phyloP scores from a whole-genome alignment of 495 filamentous ascomycete species.

The Evernia prunastri region DNA sequence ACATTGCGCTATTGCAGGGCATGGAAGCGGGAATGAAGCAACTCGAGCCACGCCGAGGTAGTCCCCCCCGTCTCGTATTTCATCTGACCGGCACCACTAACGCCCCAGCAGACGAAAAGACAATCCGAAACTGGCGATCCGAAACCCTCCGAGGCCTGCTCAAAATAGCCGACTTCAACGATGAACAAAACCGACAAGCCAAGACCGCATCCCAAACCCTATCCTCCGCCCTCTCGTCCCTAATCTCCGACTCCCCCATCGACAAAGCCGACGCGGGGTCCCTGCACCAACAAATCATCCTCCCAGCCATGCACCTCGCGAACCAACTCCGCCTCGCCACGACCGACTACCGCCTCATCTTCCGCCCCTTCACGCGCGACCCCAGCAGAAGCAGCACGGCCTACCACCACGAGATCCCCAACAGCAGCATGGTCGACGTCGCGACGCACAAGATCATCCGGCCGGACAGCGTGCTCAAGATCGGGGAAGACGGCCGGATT shows the following conservation, averaged over 20 bases:
- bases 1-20: conserved; percentile 13
- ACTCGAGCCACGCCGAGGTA: conserved; percentile 23
- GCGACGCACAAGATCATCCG: conserved; percentile 21
- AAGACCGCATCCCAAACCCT: conserved; percentile 14
- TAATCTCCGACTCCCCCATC: conserved; percentile 3
- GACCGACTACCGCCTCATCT: conserved; percentile 19
- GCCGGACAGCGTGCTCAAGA: conserved; percentile 17
- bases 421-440: conserved; percentile 19
- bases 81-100: background rate
- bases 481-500: conserved; percentile 24
- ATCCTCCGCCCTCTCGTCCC: conserved; percentile 13
- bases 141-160: conserved; percentile 23
- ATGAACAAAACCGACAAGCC: conserved; percentile 19
- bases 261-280: background rate
- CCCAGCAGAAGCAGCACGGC: conserved; percentile 3
- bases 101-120: conserved; percentile 14
- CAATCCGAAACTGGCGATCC: conserved; percentile 22
- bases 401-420: conserved; percentile 18
- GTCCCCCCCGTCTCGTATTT: too few relatives aligned
- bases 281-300: conserved; percentile 19
- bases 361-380: conserved; percentile 14
- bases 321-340: conserved; percentile 20
- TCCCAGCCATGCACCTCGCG: conserved; percentile 16
- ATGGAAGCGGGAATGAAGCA: conserved; percentile 24
- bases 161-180: conserved; percentile 17